These are phyloP conservation scores for Wallacemonas sp. DNA, from an alignment of 208 protist species.

Conservation along the genomic window DNA sequence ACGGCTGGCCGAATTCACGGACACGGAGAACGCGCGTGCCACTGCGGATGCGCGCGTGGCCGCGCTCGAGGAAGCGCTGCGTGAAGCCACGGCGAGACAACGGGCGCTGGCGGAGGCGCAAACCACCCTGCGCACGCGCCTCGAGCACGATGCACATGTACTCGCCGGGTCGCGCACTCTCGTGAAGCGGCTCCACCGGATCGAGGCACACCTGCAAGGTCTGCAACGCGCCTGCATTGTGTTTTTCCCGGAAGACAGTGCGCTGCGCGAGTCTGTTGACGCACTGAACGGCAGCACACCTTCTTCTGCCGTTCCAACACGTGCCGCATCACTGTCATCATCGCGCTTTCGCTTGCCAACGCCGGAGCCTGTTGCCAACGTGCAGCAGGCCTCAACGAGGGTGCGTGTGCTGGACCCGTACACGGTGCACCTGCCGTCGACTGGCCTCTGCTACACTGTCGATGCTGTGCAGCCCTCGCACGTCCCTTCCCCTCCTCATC, in stretches of 20 bases:
- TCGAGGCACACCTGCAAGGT: constrained; percentile 39
- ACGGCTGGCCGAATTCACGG: constrained; percentile 16
- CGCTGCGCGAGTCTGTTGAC: not conserved
- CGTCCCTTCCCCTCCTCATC: not conserved
- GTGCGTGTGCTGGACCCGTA: constrained; percentile 1
- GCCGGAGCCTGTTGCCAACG: not conserved
- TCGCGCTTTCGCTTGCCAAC: not conserved
- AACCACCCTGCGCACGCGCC: constrained; percentile 11
- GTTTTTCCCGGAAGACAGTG: constrained; percentile 5
- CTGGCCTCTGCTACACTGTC: constrained; percentile 4
- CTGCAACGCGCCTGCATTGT: constrained; percentile 20
- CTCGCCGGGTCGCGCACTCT: constrained; percentile 30
- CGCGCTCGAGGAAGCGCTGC: constrained; percentile 13
- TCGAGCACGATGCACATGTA: constrained; percentile 13
- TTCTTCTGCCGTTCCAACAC: no score
- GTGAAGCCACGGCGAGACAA: not conserved
- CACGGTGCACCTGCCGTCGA: not conserved
- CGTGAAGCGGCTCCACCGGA: constrained; percentile 27
- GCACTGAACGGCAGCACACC: not conserved
- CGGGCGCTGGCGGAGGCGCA: constrained; percentile 4
- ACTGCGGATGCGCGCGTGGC: constrained; percentile 20
- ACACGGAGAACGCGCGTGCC: constrained; percentile 5
- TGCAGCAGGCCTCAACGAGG: not conserved
- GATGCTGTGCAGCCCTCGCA: constrained; percentile 11
- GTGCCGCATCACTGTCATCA: not conserved